Evolutionary conservation across 371 early-diverging fungal species (phyloP), one percentile per base, ranked within the genome.

Genomic region (Mucor mucedo): DNA sequence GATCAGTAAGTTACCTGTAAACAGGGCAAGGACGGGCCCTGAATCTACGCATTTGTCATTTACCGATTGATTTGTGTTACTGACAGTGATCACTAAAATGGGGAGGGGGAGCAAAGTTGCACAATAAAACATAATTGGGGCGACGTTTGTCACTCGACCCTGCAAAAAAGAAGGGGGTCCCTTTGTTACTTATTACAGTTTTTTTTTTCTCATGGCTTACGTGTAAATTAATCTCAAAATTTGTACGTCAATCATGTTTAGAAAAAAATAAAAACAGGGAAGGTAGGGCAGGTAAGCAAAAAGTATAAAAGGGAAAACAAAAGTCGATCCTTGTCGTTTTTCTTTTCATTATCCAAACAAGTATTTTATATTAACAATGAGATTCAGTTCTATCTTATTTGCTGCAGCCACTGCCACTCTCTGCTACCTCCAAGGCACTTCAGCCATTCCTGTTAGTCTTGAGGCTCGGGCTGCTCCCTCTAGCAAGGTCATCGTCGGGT

Each of bases 401-500:
- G 32, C 48, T 30, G 58, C 44, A 27, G 58, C 49, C 14, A 32
- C 63, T 16, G 58, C 58, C 49, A 49, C 55, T 28, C 55, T 69
- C 38, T 69, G 52, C 58, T 58, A 57, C 11, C 38, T 69, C 11
- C 35, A 56, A 48, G 30, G 42, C 3, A 7, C 57, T 2, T 33
- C 61, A 5, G 67, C 67, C 21, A 54, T 57, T 5, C 70, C 70
- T 40, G 35, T 58, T 27, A 33, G 59, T 27, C 50, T 70, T 30
- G 32, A 42, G 2, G 45, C 58, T 42, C 65, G 70, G 30, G 65
- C 57, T 11, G n/a, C 52, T 14, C n/a, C 58, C 29, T 42, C 62
- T 14, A 47, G 38, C 35, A 70, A 70, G 33, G 70, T 70, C 16
- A 53, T 70, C 58, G 62, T 70, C 16, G 70, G 69, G 69, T 69